Conservation (phyloP, 148 eudicot genomes). For the Vaccinium corymbosum region DNA sequence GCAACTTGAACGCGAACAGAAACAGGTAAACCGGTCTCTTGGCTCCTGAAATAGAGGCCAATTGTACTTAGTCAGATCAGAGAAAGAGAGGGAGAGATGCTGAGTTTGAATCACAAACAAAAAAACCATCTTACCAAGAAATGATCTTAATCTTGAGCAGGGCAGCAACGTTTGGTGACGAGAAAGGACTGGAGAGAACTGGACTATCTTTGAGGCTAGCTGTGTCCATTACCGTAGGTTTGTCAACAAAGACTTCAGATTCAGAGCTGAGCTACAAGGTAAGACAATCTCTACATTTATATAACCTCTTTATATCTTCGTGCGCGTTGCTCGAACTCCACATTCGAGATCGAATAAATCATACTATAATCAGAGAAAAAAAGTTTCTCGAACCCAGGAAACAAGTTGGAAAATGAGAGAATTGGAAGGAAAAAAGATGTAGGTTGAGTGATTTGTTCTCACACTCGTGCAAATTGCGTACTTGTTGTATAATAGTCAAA, state of each 20-base stretch:
- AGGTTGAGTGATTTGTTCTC: background rate
- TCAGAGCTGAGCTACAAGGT: conserved; percentile 4
- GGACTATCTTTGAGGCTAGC: conserved; percentile 46
- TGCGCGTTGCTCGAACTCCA: background rate
- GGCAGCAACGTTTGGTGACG: conserved; percentile 59
- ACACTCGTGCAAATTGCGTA: background rate
- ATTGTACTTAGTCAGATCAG: background rate
- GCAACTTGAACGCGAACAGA: conserved; percentile 64
- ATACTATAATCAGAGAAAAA: background rate
- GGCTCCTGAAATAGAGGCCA: conserved; percentile 1
- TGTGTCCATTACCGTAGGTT: conserved; percentile 37
- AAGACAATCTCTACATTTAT: background rate
- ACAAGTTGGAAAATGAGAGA: background rate
- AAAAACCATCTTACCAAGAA: conserved; percentile 56
- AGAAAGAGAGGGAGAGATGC: background rate
- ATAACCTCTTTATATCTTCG: background rate
- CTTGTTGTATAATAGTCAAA: background rate
- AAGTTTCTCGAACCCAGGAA: background rate
- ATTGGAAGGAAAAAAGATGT: background rate
- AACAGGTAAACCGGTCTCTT: conserved; percentile 36
- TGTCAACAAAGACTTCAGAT: background rate
- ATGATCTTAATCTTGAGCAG: conserved; percentile 86
- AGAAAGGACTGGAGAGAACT: conserved; percentile 63
- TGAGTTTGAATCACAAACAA: background rate
- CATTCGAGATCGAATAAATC: background rate